Conservation (phyloP, 164 flowering plant genomes). For the Nymphaea colorata region DNA sequence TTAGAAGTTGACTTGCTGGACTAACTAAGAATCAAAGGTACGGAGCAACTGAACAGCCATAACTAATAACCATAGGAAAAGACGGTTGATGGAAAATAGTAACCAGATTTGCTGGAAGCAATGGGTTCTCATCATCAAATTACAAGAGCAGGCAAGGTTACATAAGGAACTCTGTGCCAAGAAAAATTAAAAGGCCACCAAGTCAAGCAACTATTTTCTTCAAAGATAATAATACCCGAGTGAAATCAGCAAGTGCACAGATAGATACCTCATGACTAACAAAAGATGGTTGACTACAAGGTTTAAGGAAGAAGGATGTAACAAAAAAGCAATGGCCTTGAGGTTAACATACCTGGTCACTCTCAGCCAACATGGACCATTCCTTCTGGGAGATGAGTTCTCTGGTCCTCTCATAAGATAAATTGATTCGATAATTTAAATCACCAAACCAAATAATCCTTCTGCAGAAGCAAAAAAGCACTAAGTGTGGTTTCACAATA, state of each 20-base stretch:
- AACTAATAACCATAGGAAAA: too few relatives aligned
- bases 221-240: background rate
- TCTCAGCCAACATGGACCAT: slow-evolving; percentile 63
- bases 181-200: background rate
- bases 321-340: background rate
- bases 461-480: slow-evolving; percentile 32
- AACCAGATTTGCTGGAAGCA: too few relatives aligned
- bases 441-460: slow-evolving; percentile 93
- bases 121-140: too few relatives aligned
- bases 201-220: background rate
- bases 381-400: slow-evolving; percentile 61
- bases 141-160: too few relatives aligned
- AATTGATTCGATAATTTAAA: slow-evolving; percentile 74
- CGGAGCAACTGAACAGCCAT: too few relatives aligned
- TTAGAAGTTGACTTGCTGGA: too few relatives aligned
- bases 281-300: too few relatives aligned
- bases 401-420: slow-evolving; percentile 59
- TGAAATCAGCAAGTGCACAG: background rate
- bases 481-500: background rate
- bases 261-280: background rate
- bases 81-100: too few relatives aligned
- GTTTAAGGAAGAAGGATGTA: too few relatives aligned
- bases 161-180: too few relatives aligned
- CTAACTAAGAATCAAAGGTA: too few relatives aligned
- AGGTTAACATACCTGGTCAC: slow-evolving; percentile 59